Conservation (phyloP, 345 rosid genomes). For the Psidium friedrichsthalianum region DNA sequence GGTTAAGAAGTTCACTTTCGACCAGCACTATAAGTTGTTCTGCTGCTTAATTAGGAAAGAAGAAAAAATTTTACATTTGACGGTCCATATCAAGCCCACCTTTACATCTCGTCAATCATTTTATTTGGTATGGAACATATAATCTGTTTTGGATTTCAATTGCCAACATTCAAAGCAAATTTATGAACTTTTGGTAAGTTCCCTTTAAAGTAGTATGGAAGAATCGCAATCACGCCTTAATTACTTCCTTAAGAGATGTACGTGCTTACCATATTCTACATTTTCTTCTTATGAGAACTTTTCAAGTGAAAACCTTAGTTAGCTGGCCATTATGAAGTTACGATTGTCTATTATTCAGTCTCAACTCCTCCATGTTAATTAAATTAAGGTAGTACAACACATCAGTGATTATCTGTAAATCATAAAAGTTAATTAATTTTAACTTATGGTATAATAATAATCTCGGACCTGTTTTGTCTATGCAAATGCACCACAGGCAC, state of each 20-base stretch:
- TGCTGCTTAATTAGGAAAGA: not conserved
- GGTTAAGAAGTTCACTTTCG: not conserved
- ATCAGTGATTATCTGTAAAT: not conserved
- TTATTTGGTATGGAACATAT: not conserved
- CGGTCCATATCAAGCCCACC: not conserved
- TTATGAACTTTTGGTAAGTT: not conserved
- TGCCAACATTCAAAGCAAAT: not conserved
- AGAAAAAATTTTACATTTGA: not conserved
- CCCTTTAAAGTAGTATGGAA: not conserved
- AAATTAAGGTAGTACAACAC: not conserved
- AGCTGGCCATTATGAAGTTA: not conserved
- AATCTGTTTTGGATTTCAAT: not conserved
- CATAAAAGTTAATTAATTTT: not conserved
- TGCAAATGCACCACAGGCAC: not conserved
- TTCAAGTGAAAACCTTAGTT: not conserved
- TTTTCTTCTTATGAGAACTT: not conserved
- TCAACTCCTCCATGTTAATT: not conserved
- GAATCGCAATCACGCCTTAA: not conserved
- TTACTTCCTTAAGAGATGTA: not conserved
- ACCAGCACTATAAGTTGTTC: not conserved
- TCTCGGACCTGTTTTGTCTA: not conserved
- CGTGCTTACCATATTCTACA: not conserved
- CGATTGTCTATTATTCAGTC: not conserved
- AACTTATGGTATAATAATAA: not conserved
- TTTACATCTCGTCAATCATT: not conserved